phyloP scores from a whole-genome alignment of 768 basidiomycete genomes.

The Tylopilus felleus region DNA sequence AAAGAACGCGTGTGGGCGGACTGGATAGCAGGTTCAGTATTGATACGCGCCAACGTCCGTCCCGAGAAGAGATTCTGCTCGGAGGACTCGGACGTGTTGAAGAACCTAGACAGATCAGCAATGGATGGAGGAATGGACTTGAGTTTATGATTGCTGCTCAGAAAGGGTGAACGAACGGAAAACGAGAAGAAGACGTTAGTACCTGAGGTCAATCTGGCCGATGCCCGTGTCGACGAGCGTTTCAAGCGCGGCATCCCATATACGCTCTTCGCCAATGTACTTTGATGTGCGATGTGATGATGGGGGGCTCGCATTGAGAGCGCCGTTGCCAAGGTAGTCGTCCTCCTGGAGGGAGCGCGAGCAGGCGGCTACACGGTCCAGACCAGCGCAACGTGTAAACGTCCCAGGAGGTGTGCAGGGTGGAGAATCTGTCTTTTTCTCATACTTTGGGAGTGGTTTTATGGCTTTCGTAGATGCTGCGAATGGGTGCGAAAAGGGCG shows the following conservation, averaged over 20 bases:
- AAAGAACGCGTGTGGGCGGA: slow-evolving; percentile 22
- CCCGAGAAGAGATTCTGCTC: slow-evolving; percentile 26
- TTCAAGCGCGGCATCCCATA: slow-evolving; percentile 49
- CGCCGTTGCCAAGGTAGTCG: slow-evolving; percentile 15
- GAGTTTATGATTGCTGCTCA: slow-evolving; percentile 37
- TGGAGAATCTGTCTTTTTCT: slow-evolving; percentile 33
- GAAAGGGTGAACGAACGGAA: slow-evolving; percentile 12
- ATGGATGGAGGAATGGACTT: slow-evolving; percentile 49
- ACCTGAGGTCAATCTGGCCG: slow-evolving; percentile 57
- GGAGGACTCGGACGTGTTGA: slow-evolving; percentile 37
- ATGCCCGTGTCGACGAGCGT: slow-evolving; percentile 45
- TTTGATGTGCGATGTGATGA: slow-evolving; percentile 9
- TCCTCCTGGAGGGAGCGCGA: slow-evolving; percentile 28
- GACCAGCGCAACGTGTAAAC: slow-evolving; percentile 15
- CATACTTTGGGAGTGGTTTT: slow-evolving; percentile 42
- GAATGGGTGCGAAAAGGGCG: slow-evolving; percentile 43
- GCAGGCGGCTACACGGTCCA: slow-evolving; percentile 5
- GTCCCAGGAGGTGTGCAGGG: slow-evolving; percentile 23
- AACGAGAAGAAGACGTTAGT: slow-evolving; percentile 15
- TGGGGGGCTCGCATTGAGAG: slow-evolving; percentile 9
- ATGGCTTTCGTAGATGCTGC: slow-evolving; percentile 54
- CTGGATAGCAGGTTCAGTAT: slow-evolving; percentile 33
- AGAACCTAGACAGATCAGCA: slow-evolving; percentile 45
- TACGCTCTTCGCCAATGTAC: slow-evolving; percentile 30
- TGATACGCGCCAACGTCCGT: slow-evolving; percentile 34